Conservation (phyloP, 306 rosid genomes). For the Quercus dentata region DNA sequence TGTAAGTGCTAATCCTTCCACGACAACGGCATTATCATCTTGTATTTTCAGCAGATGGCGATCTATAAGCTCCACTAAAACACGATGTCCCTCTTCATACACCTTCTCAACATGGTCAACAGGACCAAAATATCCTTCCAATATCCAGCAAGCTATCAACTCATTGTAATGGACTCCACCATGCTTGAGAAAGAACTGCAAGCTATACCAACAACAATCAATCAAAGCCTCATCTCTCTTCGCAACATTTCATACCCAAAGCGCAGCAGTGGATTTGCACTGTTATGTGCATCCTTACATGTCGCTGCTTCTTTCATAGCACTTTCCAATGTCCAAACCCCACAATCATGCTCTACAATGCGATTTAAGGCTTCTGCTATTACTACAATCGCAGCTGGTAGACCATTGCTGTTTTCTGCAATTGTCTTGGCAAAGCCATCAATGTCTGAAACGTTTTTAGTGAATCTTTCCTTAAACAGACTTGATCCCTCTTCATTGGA, state of each 20-base stretch:
- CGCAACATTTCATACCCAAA: constrained; percentile 15
- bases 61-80: constrained; percentile 29
- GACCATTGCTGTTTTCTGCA: too few species aligned
- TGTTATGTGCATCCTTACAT: neutral
- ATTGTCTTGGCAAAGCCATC: neutral
- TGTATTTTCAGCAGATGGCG: constrained; percentile 21
- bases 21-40: constrained; percentile 8
- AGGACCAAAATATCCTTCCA: constrained; percentile 31
- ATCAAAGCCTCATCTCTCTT: neutral
- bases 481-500: rapidly evolving
- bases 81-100: constrained; percentile 21
- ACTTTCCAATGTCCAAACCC: neutral
- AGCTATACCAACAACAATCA: constrained; percentile 28
- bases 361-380: constrained; percentile 15
- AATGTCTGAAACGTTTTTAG: neutral
- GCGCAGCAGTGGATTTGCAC: neutral
- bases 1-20: neutral
- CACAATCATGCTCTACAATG: neutral
- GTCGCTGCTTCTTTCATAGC: constrained; percentile 2
- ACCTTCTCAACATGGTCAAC: constrained; percentile 17
- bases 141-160: constrained; percentile 36
- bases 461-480: neutral
- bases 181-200: constrained; percentile 7
- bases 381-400: constrained; percentile 3
- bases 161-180: constrained; percentile 24